phyloP scores from a whole-genome alignment of 306 rosid genomes.

The Begonia loranthoides region DNA sequence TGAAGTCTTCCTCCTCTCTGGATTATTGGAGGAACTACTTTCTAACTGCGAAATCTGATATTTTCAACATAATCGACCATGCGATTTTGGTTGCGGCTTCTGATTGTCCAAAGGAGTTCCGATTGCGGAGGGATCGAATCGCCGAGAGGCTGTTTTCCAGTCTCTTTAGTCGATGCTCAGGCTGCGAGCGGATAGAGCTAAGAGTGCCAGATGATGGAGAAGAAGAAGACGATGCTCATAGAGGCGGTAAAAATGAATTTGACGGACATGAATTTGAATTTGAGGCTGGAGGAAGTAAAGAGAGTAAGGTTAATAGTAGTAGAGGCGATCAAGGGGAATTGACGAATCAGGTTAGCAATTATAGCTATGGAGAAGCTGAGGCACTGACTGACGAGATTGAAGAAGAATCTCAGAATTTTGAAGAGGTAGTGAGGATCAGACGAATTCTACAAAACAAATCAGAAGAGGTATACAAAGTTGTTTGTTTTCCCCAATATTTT shows the following conservation, averaged over 20 bases:
- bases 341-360: constrained; percentile 39
- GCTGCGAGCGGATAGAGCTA: constrained; percentile 52
- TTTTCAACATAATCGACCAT: constrained; percentile 65
- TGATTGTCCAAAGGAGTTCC: constrained; percentile 76
- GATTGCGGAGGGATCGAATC: constrained; percentile 55
- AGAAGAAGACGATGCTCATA: constrained; percentile 11
- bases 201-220: constrained; percentile 21
- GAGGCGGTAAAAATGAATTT: constrained; percentile 27
- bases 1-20: constrained; percentile 50
- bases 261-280: constrained; percentile 25
- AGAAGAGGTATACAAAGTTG: constrained; percentile 32
- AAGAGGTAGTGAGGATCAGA: constrained; percentile 70
- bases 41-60: constrained; percentile 44
- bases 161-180: constrained; percentile 41
- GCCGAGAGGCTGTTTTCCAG: constrained; percentile 60
- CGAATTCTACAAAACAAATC: constrained; percentile 26
- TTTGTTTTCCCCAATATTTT: no score
- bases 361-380: constrained; percentile 69
- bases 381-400: constrained; percentile 90
- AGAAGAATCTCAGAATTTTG: constrained; percentile 41
- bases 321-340: constrained; percentile 36
- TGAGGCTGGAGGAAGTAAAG: constrained; percentile 72
- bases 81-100: constrained; percentile 85
- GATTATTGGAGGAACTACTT: constrained; percentile 81
- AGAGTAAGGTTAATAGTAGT: constrained; percentile 53